Evolutionary conservation across 129 eudicot species (phyloP).

Genomic region (Rutidosis leptorrhynchoides): DNA sequence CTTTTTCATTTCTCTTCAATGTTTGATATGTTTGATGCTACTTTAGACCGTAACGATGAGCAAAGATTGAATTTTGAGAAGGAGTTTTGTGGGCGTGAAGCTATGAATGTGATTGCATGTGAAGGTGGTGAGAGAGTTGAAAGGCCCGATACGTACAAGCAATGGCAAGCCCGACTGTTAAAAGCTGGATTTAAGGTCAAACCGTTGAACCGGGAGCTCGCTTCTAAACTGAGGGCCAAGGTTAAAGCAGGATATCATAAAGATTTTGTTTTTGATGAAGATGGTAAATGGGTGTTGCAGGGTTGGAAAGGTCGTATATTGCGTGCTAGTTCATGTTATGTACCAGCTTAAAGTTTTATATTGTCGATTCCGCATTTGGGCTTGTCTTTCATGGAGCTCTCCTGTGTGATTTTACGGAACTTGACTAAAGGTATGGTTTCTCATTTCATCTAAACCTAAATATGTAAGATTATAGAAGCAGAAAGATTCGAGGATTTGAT

Average conservation of each 20-base stretch:
- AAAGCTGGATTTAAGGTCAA: slow-evolving; percentile 58
- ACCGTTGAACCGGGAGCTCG: slow-evolving; percentile 33
- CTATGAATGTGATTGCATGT: slow-evolving; percentile 60
- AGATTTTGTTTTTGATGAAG: slow-evolving; percentile 62
- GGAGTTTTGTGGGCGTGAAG: slow-evolving; percentile 51
- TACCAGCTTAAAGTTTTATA: slow-evolving; percentile 32
- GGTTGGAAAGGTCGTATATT: slow-evolving; percentile 76
- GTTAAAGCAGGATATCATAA: slow-evolving; percentile 42
- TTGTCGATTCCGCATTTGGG: background rate
- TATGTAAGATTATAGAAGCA: background rate
- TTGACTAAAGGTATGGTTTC: slow-evolving; percentile 24
- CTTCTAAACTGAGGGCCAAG: slow-evolving; percentile 36
- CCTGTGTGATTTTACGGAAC: slow-evolving; percentile 17
- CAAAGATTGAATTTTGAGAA: slow-evolving; percentile 51
- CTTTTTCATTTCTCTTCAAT: slow-evolving; percentile 53
- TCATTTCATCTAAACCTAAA: background rate
- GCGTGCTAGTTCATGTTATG: slow-evolving; percentile 55
- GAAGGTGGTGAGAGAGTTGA: slow-evolving; percentile 65
- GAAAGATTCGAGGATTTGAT: background rate
- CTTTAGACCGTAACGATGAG: slow-evolving; percentile 37
- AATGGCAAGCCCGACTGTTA: slow-evolving; percentile 46
- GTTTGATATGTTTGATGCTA: slow-evolving; percentile 61
- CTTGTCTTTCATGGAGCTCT: slow-evolving; percentile 22
- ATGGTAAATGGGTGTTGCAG: slow-evolving; percentile 60
- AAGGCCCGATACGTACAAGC: slow-evolving; percentile 69